Evolutionary conservation across 257 asterid genomes (phyloP), one percentile per base, ranked within the genome.

Genomic region (Przewalskia tangutica): DNA sequence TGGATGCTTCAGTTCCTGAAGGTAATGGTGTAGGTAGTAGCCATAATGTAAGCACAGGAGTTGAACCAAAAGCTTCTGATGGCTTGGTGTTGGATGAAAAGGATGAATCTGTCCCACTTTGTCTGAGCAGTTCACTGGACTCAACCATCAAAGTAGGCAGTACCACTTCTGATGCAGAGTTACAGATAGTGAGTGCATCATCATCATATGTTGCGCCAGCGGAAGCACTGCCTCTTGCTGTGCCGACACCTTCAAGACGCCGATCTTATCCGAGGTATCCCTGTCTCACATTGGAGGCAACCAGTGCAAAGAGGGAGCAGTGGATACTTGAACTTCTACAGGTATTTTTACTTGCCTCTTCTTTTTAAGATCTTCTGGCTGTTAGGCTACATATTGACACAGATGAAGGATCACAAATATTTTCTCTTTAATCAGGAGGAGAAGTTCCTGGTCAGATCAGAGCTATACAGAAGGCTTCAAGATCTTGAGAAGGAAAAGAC

Each of bases 361-460:
- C 83, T 84, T 53, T 48, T 38, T 79, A 44, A 32, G 82, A 36
- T 81, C 34, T 77, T 81, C 51, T 70, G 82, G 46, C 81, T 7
- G 59, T 81, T 83, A 67, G 80, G 81, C 82, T 77, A 5, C 60
- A 81, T 82, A 40, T 88, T 46, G 59, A 79, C 78, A 82, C 76
- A 53, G 75, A 66, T 70, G 81, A 82, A 84, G 55, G 64, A 79
- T 67, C 80, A 27, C 79, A 71, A 83, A 38, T 8, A 16, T 40
- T 56, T 84, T 65, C 81, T 78, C 78, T 78, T 75, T 90, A 91
- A 67, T 67, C 90, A 95, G 99, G 98, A 90, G 85, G 97, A 95
- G 95, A 89, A 92, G 92, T 86, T 94, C 91, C 92, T 95, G 51
- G 82, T 92, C 83, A 94, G 84, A 81, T 88, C 97, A 75, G 98